Evolutionary conservation across 192 early-diverging fungal genomes (phyloP).

Genomic region (Coemansia sp.): DNA sequence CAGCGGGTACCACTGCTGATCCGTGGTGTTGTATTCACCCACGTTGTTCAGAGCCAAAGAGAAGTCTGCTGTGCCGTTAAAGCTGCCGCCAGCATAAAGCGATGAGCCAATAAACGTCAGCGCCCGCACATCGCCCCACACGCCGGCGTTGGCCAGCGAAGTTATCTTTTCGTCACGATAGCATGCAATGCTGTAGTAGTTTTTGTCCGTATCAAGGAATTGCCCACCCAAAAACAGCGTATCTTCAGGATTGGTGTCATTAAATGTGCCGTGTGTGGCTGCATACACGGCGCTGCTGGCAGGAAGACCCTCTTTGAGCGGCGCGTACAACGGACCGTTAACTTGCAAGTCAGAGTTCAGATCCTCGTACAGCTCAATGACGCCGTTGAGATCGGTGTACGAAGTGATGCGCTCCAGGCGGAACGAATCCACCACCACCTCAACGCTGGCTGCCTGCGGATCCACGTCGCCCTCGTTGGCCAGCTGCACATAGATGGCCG

Average conservation of each 20-base stretch:
- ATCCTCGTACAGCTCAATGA: slow-evolving; percentile 32
- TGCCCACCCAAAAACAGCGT: slow-evolving; percentile 61
- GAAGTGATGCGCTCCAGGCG: slow-evolving; percentile 41
- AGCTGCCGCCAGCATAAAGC: slow-evolving; percentile 43
- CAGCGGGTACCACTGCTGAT: slow-evolving; percentile 37
- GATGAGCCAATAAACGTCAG: slow-evolving; percentile 29
- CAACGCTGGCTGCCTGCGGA: slow-evolving; percentile 22
- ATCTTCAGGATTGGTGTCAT: slow-evolving; percentile 21
- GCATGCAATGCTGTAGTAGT: slow-evolving; percentile 58
- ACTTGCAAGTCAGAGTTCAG: slow-evolving; percentile 13
- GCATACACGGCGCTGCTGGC: slow-evolving; percentile 53
- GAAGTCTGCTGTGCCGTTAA: slow-evolving; percentile 37
- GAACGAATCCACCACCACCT: slow-evolving; percentile 43
- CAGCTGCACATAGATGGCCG: slow-evolving; percentile 52
- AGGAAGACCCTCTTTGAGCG: slow-evolving; percentile 43
- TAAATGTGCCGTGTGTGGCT: slow-evolving; percentile 28
- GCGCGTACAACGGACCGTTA: slow-evolving; percentile 33
- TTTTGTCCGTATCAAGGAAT: slow-evolving; percentile 41
- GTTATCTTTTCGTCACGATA: slow-evolving; percentile 45
- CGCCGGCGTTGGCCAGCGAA: slow-evolving; percentile 31
- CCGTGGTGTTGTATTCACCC: slow-evolving; percentile 44
- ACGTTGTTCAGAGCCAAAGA: slow-evolving; percentile 26
- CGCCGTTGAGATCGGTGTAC: slow-evolving; percentile 42
- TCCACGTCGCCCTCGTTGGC: slow-evolving; percentile 13
- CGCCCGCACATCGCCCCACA: slow-evolving; percentile 32